Conservation (phyloP, 2,329 filamentous ascomycete genomes). For the Fusarium fujikuroi region DNA sequence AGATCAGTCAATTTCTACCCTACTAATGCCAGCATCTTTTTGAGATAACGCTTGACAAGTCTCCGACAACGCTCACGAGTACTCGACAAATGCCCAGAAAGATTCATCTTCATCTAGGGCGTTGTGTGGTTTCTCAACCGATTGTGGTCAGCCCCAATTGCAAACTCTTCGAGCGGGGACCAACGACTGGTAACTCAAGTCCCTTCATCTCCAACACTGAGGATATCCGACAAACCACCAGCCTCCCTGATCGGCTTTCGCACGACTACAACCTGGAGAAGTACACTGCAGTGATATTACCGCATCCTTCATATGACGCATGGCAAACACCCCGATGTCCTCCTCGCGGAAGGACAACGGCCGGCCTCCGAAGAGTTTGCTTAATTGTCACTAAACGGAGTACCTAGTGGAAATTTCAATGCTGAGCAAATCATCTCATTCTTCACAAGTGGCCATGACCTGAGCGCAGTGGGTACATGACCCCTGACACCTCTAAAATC, state of each 20-base stretch:
- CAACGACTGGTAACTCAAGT: background rate
- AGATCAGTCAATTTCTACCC: slow-evolving; percentile 23
- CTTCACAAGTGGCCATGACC: background rate
- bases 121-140: background rate
- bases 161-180: too few relatives aligned
- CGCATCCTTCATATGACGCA: background rate
- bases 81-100: background rate
- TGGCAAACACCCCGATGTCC: background rate
- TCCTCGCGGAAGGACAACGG: too few relatives aligned
- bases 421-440: too few relatives aligned
- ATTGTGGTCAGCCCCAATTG: background rate
- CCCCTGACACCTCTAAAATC: background rate
- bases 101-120: background rate
- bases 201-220: background rate
- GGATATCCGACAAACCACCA: background rate
- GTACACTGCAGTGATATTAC: background rate
- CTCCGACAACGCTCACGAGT: background rate
- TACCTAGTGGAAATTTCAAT: too few relatives aligned
- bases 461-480: background rate
- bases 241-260: background rate
- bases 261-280: background rate
- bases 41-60: background rate
- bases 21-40: slow-evolving; percentile 1
- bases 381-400: too few relatives aligned
- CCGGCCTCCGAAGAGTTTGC: too few relatives aligned